phyloP scores from a whole-genome alignment of 495 filamentous ascomycete genomes.

The Talaromyces wortmannii region DNA sequence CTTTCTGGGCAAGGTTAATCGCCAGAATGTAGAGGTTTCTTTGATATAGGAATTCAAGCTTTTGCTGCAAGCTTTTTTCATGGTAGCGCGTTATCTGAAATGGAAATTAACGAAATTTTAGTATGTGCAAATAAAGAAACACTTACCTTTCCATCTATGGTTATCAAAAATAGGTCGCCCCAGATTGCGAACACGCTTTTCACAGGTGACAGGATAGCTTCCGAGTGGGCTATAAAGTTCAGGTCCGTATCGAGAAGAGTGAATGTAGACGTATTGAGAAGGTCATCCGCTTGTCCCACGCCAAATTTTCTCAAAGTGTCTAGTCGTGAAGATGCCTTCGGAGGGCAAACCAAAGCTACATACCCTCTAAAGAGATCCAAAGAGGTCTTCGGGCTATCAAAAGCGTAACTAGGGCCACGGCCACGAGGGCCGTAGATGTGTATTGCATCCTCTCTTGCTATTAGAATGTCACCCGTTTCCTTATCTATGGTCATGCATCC shows the following conservation, averaged over 20 bases:
- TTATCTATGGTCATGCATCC: slow-evolving; percentile 89
- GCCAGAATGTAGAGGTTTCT: slow-evolving; percentile 87
- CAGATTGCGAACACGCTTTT: slow-evolving; percentile 78
- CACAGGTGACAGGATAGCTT: slow-evolving; percentile 71
- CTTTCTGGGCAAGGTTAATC: slow-evolving; percentile 89
- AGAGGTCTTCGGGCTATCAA: slow-evolving; percentile 82
- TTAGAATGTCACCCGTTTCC: slow-evolving; percentile 73
- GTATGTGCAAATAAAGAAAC: not conserved
- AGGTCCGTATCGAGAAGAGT: slow-evolving; percentile 85
- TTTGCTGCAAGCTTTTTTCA: slow-evolving; percentile 83
- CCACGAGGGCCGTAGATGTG: slow-evolving; percentile 88
- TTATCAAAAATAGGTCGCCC: slow-evolving; percentile 85
- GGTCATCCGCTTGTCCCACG: slow-evolving; percentile 57
- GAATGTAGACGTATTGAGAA: slow-evolving; percentile 78
- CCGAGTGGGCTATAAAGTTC: slow-evolving; percentile 85
- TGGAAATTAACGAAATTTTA: slow-evolving; percentile 11
- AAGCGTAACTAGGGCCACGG: slow-evolving; percentile 77
- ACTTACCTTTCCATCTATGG: slow-evolving; percentile 79
- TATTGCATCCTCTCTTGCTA: slow-evolving; percentile 89
- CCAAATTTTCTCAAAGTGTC: slow-evolving; percentile 58
- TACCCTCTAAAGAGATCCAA: slow-evolving; percentile 80
- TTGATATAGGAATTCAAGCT: slow-evolving; percentile 89
- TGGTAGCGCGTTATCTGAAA: slow-evolving; percentile 77
- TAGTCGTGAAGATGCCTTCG: slow-evolving; percentile 48
- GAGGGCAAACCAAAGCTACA: slow-evolving; percentile 81